Percentiles rank a stretch among this genome's conserved stretches.
Evolutionary conservation across 176 grass and related monocot species (phyloP).

Genomic region (Cenchrus fungigraminus): DNA sequence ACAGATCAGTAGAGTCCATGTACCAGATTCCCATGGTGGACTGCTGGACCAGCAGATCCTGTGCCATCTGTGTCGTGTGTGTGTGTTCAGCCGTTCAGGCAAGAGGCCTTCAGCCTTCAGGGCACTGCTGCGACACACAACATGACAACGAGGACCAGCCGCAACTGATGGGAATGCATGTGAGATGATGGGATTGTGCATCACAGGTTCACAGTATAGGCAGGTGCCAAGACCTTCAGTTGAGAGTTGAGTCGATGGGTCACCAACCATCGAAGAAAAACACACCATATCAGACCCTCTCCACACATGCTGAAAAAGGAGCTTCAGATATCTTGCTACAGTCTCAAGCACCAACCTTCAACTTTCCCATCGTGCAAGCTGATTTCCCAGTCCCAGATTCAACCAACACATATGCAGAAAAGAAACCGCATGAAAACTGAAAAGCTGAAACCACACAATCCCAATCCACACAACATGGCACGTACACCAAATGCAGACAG

Average conservation of each 20-base stretch:
- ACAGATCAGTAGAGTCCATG: neutral
- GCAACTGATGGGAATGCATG: no score
- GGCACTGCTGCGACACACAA: neutral
- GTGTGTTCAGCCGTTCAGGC: neutral
- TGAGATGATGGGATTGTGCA: neutral
- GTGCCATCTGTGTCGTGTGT: neutral
- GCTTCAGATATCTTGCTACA: neutral
- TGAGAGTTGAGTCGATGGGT: neutral
- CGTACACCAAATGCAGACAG: neutral
- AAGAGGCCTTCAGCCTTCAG: neutral
- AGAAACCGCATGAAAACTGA: neutral
- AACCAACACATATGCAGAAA: neutral
- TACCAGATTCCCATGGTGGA: slow-evolving; percentile 1
- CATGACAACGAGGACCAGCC: neutral
- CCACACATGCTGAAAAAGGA: neutral
- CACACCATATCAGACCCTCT: neutral
- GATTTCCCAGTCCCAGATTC: neutral
- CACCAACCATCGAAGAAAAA: neutral
- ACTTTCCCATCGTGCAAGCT: neutral
- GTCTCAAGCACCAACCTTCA: neutral
- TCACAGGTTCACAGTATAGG: neutral
- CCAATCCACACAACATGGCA: neutral
- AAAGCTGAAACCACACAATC: neutral
- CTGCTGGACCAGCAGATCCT: neutral
- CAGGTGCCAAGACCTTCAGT: neutral